A percentile compares a stretch with the other conserved stretches of the same genome.
These are phyloP conservation scores for Monosporascus cannonballus DNA, from an alignment of 2,329 filamentous ascomycete species.

Conservation along the genomic window DNA sequence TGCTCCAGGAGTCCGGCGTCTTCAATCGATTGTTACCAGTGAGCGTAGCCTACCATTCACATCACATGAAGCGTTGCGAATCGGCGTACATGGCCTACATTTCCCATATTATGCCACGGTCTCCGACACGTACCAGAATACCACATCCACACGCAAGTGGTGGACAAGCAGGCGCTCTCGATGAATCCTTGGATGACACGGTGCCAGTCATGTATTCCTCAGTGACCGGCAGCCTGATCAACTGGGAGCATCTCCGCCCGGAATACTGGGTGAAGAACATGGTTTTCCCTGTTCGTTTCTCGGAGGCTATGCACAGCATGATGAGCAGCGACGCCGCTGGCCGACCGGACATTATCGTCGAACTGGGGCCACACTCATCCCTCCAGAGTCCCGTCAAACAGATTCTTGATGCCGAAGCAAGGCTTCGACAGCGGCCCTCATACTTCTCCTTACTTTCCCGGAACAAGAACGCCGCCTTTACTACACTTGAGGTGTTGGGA, in stretches of 20 bases:
- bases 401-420: slow-evolving; percentile 14
- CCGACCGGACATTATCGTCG: slow-evolving; percentile 13
- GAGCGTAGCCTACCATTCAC: slow-evolving; percentile 22
- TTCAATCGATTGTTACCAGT: slow-evolving; percentile 14
- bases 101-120: slow-evolving; percentile 8
- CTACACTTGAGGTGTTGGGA: slow-evolving; percentile 12
- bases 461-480: slow-evolving; percentile 8
- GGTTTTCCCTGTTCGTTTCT: slow-evolving; percentile 16
- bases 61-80: slow-evolving; percentile 26
- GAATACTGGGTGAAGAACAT: slow-evolving; percentile 21
- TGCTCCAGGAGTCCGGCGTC: slow-evolving; percentile 8
- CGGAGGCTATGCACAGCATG: slow-evolving; percentile 12
- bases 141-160: slow-evolving; percentile 9
- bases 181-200: neutral
- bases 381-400: slow-evolving; percentile 19
- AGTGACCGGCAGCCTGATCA: slow-evolving; percentile 11
- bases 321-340: slow-evolving; percentile 4
- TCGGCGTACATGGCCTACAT: slow-evolving; percentile 18
- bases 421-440: slow-evolving; percentile 4
- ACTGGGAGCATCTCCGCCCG: slow-evolving; percentile 10
- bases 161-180: neutral
- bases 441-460: slow-evolving; percentile 15
- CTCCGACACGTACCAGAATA: slow-evolving; percentile 4
- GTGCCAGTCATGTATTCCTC: slow-evolving; percentile 18
- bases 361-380: slow-evolving; percentile 18